Percentiles rank a stretch among this genome's conserved stretches.
Conservation (phyloP, 2,329 filamentous ascomycete genomes). For the Emmonsiellopsis sp. region DNA sequence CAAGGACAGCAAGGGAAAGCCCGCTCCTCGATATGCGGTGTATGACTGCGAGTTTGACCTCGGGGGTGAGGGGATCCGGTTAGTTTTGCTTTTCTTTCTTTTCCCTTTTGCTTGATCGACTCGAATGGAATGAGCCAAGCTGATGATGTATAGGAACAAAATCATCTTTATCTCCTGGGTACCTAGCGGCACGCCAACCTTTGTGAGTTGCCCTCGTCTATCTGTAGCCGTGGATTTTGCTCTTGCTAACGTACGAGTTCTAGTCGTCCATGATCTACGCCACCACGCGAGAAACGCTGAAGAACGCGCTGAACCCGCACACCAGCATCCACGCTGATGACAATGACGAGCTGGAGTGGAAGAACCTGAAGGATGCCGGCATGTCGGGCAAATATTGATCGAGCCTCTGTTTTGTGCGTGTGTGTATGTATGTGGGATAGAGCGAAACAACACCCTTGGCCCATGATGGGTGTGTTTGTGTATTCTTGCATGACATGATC, state of each 20-base stretch:
- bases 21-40: conserved; percentile 40
- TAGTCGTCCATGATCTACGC: conserved; percentile 44
- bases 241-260: conserved; percentile 9
- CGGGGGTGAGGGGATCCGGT: conserved; percentile 34
- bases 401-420: too few relatives aligned
- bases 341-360: conserved; percentile 35
- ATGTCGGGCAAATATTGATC: not conserved
- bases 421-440: not conserved
- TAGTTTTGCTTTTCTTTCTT: not conserved
- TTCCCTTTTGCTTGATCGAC: conserved; percentile 6
- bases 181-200: conserved; percentile 29
- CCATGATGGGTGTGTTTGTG: not conserved
- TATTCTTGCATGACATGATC: too few relatives aligned
- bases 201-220: conserved; percentile 25
- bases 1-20: conserved; percentile 34
- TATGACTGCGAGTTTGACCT: conserved; percentile 44
- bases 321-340: conserved; percentile 34
- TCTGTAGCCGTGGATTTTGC: not conserved
- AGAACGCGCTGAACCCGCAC: conserved; percentile 39
- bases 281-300: conserved; percentile 40
- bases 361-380: conserved; percentile 16
- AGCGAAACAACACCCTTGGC: not conserved
- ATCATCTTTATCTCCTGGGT: conserved; percentile 45
- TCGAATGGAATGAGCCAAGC: not conserved
- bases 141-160: conserved; percentile 32